phyloP scores from a whole-genome alignment of 129 eudicot genomes.

The Apium graveolens region DNA sequence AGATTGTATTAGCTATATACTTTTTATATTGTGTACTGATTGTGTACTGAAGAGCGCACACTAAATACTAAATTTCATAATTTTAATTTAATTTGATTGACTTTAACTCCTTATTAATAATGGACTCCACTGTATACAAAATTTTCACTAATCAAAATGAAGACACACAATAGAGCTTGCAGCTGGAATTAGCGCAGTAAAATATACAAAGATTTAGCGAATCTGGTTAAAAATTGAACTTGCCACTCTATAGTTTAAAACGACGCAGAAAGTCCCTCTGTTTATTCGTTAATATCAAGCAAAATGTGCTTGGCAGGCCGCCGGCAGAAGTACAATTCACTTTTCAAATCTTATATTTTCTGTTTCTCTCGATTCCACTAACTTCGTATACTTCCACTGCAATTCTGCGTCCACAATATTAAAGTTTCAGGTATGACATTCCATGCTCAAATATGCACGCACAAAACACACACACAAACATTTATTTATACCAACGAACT shows the following conservation, averaged over 20 bases:
- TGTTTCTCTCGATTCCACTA: neutral
- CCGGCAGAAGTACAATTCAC: neutral
- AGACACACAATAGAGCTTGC: too few relatives aligned
- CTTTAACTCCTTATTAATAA: too few relatives aligned
- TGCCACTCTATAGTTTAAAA: neutral
- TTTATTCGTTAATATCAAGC: neutral
- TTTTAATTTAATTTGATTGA: too few relatives aligned
- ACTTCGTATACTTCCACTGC: neutral
- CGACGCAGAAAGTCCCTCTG: neutral
- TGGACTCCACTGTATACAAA: too few relatives aligned
- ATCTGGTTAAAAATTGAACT: neutral
- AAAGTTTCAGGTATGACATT: neutral
- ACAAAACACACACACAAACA: neutral
- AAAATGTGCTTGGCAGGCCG: neutral
- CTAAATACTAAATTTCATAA: too few relatives aligned
- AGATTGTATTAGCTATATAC: too few relatives aligned
- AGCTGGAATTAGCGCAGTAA: neutral
- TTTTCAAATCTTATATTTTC: neutral
- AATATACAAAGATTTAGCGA: neutral
- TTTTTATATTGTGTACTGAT: too few relatives aligned
- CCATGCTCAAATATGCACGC: neutral
- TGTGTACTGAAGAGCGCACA: too few relatives aligned
- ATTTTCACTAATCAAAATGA: too few relatives aligned
- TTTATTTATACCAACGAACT: too few relatives aligned
- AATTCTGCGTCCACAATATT: neutral